Base-by-base conservation (phyloP, 805 yeast genomes). In the Lipomyces orientalis region DNA sequence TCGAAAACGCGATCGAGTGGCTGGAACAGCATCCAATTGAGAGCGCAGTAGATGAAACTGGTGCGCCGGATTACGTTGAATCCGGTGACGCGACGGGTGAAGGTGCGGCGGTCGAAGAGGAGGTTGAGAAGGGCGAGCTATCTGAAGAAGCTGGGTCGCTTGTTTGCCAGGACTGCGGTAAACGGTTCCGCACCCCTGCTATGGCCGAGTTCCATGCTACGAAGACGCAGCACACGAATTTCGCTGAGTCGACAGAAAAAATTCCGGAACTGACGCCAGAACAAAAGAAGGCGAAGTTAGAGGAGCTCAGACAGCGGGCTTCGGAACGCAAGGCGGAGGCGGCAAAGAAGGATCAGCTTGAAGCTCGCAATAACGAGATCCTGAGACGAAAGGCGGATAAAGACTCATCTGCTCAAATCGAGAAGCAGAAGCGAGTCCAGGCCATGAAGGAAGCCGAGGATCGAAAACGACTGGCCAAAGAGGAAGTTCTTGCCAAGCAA, bases 1-100 rank as follows among this genome's bases (percentile, higher is more conserved):
- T 76, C 31, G 80, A 78, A 37, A 73, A 70, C 33, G 75, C 76
- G 49, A 70, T 78, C 58, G 74, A 71, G 37, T 78, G 80, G 80
- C 68, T 78, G 25, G 79, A 77, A 54, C 74, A 73, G 67, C 76
- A 68, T 54, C 69, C 67, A 16, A 69, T 73, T 31, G 74, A 69
- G 39, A 72, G 51, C 22, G 65, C 68, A n/a, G 68, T 61, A 7
- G 71, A 70, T 10, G 33, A 7, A 52, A 58, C 63, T n/a, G 75
- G 70, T 6, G 62, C 64, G 12, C 14, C 56, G 6, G 62, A 29
- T 31, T 39, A 54, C 33, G 59, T 22, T 55, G 46, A 55, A 25
- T 25, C 54, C 58, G 56, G 33, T 39, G 59, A 31, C 6, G 49
- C 37, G 4, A 65, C 58, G 31, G n/a, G 58, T 10, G 64, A 60